Evolutionary conservation across 2,329 filamentous ascomycete genomes (phyloP).

Genomic region (Neocucurbitaria cava): DNA sequence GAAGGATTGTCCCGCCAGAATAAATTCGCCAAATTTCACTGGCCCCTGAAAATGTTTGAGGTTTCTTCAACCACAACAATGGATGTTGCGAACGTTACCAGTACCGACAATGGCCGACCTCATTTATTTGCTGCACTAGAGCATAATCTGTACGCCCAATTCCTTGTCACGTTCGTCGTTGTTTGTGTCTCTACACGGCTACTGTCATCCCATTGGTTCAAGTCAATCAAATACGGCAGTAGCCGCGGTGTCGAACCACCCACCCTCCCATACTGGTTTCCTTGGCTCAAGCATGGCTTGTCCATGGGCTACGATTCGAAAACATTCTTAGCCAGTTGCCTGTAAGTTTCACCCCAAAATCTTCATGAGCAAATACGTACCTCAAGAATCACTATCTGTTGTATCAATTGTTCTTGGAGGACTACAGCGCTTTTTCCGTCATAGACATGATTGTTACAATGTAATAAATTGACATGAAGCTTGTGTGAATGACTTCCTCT

Average conservation of each 20-base stretch:
- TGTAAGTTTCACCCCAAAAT: constrained; percentile 15
- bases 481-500: not conserved
- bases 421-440: no score
- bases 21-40: not conserved
- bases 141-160: constrained; percentile 4
- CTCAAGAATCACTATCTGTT: no score
- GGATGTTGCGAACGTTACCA: not conserved
- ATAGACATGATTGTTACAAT: no score
- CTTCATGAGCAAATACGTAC: no score
- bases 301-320: constrained; percentile 18
- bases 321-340: constrained; percentile 13
- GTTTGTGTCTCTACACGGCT: constrained; percentile 21
- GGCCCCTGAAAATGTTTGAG: not conserved
- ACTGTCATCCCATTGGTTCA: constrained; percentile 17
- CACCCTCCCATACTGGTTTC: constrained; percentile 28
- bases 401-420: no score
- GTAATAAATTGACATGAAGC: no score
- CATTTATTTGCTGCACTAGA: constrained; percentile 1
- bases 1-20: no score
- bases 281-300: constrained; percentile 22
- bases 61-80: not conserved
- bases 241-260: constrained; percentile 12
- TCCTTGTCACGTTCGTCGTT: constrained; percentile 5
- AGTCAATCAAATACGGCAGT: constrained; percentile 12
- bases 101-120: not conserved